Base-by-base conservation (phyloP, 2,329 filamentous ascomycete genomes). In the Apiospora hydei region DNA sequence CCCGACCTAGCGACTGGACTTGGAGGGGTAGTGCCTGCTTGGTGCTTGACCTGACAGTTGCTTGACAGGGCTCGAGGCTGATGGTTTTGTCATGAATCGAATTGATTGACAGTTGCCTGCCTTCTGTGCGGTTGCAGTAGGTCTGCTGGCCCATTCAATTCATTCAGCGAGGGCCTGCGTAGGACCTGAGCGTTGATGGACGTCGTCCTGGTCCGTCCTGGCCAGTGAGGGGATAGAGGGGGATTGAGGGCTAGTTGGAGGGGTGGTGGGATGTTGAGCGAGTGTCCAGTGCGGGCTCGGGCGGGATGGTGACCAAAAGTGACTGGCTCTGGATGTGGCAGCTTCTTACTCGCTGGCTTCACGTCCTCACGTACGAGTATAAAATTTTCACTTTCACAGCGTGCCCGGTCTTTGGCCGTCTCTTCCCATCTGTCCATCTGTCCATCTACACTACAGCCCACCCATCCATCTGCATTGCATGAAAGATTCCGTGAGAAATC, bases 261-360 rank as follows among this genome's bases (percentile, higher is more conserved):
- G 57, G 57, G 57, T 64, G 34, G 46, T 68, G 24, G 41, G 21
- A 68, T 46, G 66, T n/a, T 38, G 66, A 30, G 44, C 46, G 41
- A 38, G 34, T 30, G 26, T 30, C 26, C 26, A 38, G 34, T 5
- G 34, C 34, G 34, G 34, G 34, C 34, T 6, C 34, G 41, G 41
- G 30, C 44, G 8, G 44, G 7, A 49, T 30, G 64, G 38, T 26
- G 38, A 46, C n/a, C n/a, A n/a, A n/a, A n/a, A 21, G 16, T 26
- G 8, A 30, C 26, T 30, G 34, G 64, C 21, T 7, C 64, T 24
- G 43, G 43, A 64, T 68, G 66, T 68, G 66, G 66, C 66, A 44
- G 44, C 66, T 68, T 68, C 66, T 68, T 46, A 47, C 66, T 46
- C 66, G 41, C 24, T 68, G 41, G 66, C 66, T n/a, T 68, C 66